Evolutionary conservation across 345 rosid genomes (phyloP).

Genomic region (Kandelia obovata): DNA sequence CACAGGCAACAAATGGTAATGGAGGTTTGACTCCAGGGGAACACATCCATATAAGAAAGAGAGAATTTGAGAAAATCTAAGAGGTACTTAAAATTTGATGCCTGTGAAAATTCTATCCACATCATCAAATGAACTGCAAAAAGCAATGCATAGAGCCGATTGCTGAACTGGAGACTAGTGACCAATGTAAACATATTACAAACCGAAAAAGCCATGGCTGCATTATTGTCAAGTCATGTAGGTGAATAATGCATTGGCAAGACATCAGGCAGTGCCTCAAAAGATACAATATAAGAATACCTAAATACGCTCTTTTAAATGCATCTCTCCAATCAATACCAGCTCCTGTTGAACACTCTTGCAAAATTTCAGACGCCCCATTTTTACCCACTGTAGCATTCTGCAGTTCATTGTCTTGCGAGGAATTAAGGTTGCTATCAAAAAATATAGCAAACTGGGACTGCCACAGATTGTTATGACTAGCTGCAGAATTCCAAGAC

Average conservation of each 20-base stretch:
- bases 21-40: background rate
- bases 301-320: slow-evolving; percentile 46
- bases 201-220: too few species aligned
- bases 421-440: slow-evolving; percentile 19
- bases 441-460: slow-evolving; percentile 39
- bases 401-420: slow-evolving; percentile 11
- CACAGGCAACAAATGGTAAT: background rate
- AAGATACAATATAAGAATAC: slow-evolving; percentile 27
- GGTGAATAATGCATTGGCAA: too few species aligned
- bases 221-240: too few species aligned
- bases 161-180: background rate
- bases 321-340: slow-evolving; percentile 56
- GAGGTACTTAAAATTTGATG: too few species aligned
- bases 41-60: too few species aligned
- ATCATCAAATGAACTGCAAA: background rate
- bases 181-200: background rate
- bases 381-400: background rate
- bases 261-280: background rate
- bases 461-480: slow-evolving; percentile 55
- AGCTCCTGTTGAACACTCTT: slow-evolving; percentile 12
- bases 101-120: too few species aligned
- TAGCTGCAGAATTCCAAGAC: slow-evolving; percentile 73
- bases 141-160: background rate
- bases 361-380: slow-evolving; percentile 2
- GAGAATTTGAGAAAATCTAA: too few species aligned